These are phyloP conservation scores for Didymosphaeria variabile DNA, from an alignment of 2,329 filamentous ascomycete genomes.

Conservation along the genomic window DNA sequence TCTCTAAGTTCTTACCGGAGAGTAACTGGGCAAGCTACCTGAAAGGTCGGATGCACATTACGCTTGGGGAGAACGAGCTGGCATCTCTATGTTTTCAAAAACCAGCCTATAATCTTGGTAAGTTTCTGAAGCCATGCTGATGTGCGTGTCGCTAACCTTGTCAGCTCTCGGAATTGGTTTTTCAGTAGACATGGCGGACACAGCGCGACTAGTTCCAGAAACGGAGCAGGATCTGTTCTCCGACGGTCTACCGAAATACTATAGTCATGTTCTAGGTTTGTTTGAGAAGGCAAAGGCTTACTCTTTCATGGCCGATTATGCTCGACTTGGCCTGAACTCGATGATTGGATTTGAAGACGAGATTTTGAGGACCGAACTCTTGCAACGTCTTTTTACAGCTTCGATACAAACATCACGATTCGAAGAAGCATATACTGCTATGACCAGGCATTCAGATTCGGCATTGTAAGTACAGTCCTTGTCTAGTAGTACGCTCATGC, in stretches of 20 bases:
- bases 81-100: slow-evolving; percentile 82
- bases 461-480: slow-evolving; percentile 60
- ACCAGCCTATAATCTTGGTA: slow-evolving; percentile 83
- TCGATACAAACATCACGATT: slow-evolving; percentile 82
- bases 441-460: slow-evolving; percentile 75
- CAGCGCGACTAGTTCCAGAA: slow-evolving; percentile 71
- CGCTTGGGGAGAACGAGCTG: slow-evolving; percentile 74
- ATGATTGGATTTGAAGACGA: slow-evolving; percentile 38
- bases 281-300: slow-evolving; percentile 82
- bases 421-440: slow-evolving; percentile 80
- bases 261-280: slow-evolving; percentile 82
- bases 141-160: slow-evolving; percentile 24
- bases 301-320: slow-evolving; percentile 85
- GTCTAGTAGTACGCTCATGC: slow-evolving; percentile 1
- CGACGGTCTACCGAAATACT: slow-evolving; percentile 82
- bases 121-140: slow-evolving; percentile 49
- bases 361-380: slow-evolving; percentile 61
- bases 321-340: slow-evolving; percentile 69
- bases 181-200: slow-evolving; percentile 51
- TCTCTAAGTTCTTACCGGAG: slow-evolving; percentile 70
- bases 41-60: slow-evolving; percentile 80
- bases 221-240: slow-evolving; percentile 75
- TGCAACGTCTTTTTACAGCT: slow-evolving; percentile 84
- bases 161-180: slow-evolving; percentile 46
- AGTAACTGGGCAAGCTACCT: slow-evolving; percentile 76